Base-by-base conservation (phyloP, 495 filamentous ascomycete species). In the Talaromyces wortmannii region DNA sequence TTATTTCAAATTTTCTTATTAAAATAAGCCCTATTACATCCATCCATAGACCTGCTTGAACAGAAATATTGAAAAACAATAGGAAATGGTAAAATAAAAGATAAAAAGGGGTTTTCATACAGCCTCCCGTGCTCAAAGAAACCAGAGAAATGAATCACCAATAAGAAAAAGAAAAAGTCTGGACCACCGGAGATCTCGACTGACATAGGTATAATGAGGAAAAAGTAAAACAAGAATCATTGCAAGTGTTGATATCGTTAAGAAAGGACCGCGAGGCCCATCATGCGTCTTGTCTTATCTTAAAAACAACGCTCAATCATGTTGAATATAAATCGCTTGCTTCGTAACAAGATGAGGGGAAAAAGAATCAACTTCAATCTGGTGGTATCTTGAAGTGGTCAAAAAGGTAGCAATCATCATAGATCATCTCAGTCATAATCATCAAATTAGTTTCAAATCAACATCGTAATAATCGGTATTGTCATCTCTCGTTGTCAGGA, bases 261-360 rank as follows among this genome's bases (percentile, higher is more conserved):
- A 54, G 5, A 45, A 18, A 55, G 29, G 47, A 56, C 54, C 54
- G 54, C 54, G 54, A 50, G 54, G 54, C 50, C 44, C 54, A 50
- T 50, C 29, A 49, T 56, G 45, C 36, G 50, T 52, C 50, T 52
- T 56, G 33, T 56, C 33, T 56, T 15, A 30, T 50, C 50, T 56
- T 8, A 36, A 49, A 17, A 55, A 32, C 30, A 23, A 12, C 23
- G n/a, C 18, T 55, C 17, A 6, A 5, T 17, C 16, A 31, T 12
- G 12, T 29, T n/a, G 5, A 48, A 29, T 15, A 32, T n/a, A 3
- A 48, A 29, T 15, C 15, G 7, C 11, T 55, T 12, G 48, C 48
- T 16, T 30, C 31, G 23, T 30, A 48, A 48, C 36, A 40, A 40
- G 36, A 40, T 40, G 36, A 40, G 8, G 13, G 13, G 8, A 2